Evolutionary conservation across 306 rosid species (phyloP).

Genomic region (Cicer bijugum): DNA sequence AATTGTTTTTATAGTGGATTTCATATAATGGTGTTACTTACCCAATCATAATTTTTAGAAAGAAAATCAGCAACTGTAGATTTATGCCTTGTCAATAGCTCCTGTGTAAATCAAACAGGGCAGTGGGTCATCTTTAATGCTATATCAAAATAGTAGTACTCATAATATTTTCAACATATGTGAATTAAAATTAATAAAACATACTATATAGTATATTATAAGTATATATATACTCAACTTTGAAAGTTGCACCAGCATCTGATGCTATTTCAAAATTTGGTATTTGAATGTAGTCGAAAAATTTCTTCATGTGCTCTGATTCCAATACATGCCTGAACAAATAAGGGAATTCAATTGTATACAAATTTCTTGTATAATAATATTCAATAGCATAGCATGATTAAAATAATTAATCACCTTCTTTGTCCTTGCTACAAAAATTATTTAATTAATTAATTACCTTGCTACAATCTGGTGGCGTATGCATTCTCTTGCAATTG

Average conservation of each 20-base stretch:
- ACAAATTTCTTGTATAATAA: too few species aligned
- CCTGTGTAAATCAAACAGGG: conserved; percentile 52
- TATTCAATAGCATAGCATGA: too few species aligned
- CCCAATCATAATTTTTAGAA: conserved; percentile 79
- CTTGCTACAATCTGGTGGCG: conserved; percentile 88
- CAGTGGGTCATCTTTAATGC: conserved; percentile 16
- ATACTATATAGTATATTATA: background rate
- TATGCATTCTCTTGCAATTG: conserved; percentile 83
- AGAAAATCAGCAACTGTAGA: conserved; percentile 83
- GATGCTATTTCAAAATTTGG: conserved; percentile 91
- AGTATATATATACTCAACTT: conserved; percentile 51
- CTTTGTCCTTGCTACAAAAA: too few species aligned
- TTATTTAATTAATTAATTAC: conserved; percentile 44
- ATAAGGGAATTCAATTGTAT: background rate
- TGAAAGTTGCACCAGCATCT: conserved; percentile 84
- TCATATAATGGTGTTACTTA: conserved; percentile 36
- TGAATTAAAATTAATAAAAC: background rate
- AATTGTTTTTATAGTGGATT: background rate
- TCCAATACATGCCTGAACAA: conserved; percentile 73
- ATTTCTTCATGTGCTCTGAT: conserved; percentile 73
- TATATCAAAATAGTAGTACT: background rate
- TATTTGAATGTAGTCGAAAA: conserved; percentile 67
- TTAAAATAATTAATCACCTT: too few species aligned
- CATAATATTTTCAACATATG: conserved; percentile 7
- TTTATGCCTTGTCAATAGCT: conserved; percentile 89